These are phyloP conservation scores for Noccaea bulbosa DNA, from an alignment of 345 rosid species.

Conservation along the genomic window DNA sequence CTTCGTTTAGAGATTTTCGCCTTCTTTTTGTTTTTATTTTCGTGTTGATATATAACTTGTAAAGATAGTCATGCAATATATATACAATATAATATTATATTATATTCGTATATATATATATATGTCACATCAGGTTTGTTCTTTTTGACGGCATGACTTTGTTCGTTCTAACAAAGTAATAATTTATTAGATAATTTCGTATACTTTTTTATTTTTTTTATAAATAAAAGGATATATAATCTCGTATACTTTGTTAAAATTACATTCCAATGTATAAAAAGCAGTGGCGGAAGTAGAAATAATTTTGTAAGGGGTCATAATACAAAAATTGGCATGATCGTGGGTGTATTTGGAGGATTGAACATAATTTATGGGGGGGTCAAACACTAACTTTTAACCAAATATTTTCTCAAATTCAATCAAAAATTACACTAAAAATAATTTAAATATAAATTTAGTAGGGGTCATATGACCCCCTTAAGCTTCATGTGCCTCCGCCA, in stretches of 20 bases:
- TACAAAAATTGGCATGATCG: no score
- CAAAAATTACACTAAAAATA: no score
- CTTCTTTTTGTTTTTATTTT: neutral
- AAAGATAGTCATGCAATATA: slow-evolving; percentile 41
- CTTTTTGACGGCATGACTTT: slow-evolving; percentile 22
- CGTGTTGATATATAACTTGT: slow-evolving; percentile 44
- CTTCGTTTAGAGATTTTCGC: slow-evolving; percentile 43
- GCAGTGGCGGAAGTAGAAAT: no score
- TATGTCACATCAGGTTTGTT: slow-evolving; percentile 40
- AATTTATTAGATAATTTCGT: neutral
- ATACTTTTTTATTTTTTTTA: neutral
- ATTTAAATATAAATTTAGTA: no score
- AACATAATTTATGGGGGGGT: no score
- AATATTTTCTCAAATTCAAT: no score
- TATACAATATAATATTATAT: slow-evolving; percentile 14
- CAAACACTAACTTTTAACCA: no score
- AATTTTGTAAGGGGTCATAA: no score
- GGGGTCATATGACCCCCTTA: no score
- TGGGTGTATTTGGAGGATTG: no score
- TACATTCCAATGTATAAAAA: slow-evolving; percentile 36
- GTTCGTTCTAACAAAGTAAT: neutral
- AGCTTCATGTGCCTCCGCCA: no score
- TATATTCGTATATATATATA: slow-evolving; percentile 2
- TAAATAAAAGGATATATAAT: no score
- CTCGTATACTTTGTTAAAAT: slow-evolving; percentile 32